A percentile compares a stretch with the other conserved stretches of the same genome.
phyloP scores from a whole-genome alignment of 2,329 filamentous ascomycete genomes.

The Penicillium sp. region DNA sequence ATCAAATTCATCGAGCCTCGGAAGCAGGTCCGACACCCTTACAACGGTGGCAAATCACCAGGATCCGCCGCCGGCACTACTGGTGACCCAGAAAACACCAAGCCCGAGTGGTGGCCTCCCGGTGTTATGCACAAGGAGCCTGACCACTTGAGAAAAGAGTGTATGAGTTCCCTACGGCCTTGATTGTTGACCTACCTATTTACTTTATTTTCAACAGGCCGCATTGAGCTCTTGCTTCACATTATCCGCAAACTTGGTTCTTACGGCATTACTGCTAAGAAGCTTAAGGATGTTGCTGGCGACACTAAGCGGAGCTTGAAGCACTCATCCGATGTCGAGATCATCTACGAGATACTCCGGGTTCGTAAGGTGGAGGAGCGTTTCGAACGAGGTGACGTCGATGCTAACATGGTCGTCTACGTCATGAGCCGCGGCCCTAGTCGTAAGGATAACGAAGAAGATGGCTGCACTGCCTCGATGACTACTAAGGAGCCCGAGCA shows the following conservation, averaged over 20 bases:
- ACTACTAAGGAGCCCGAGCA: slow-evolving; percentile 29
- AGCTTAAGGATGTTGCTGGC: slow-evolving; percentile 39
- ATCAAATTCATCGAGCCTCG: slow-evolving; percentile 48
- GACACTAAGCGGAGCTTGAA: slow-evolving; percentile 40
- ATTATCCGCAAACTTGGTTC: slow-evolving; percentile 39
- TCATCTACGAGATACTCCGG: slow-evolving; percentile 41
- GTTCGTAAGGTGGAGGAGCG: slow-evolving; percentile 41
- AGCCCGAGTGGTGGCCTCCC: slow-evolving; percentile 45
- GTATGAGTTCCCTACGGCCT: no score
- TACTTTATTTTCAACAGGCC: no score
- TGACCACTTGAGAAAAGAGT: slow-evolving; percentile 46
- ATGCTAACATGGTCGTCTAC: slow-evolving; percentile 37
- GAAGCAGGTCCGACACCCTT: slow-evolving; percentile 49
- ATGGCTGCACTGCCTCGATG: no score
- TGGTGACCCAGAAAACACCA: slow-evolving; percentile 44
- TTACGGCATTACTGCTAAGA: slow-evolving; percentile 36
- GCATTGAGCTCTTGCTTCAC: slow-evolving; percentile 39
- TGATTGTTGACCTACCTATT: no score
- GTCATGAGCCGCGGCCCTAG: slow-evolving; percentile 35
- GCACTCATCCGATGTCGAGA: slow-evolving; percentile 32
- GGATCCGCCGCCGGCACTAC: slow-evolving; percentile 36
- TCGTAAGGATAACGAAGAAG: slow-evolving; percentile 32
- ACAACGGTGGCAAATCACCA: slow-evolving; percentile 44
- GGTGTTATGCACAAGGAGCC: slow-evolving; percentile 49
- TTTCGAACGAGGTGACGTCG: slow-evolving; percentile 41